phyloP scores from a whole-genome alignment of 2,329 filamentous ascomycete species.

The Pseudocercospora crystallina region DNA sequence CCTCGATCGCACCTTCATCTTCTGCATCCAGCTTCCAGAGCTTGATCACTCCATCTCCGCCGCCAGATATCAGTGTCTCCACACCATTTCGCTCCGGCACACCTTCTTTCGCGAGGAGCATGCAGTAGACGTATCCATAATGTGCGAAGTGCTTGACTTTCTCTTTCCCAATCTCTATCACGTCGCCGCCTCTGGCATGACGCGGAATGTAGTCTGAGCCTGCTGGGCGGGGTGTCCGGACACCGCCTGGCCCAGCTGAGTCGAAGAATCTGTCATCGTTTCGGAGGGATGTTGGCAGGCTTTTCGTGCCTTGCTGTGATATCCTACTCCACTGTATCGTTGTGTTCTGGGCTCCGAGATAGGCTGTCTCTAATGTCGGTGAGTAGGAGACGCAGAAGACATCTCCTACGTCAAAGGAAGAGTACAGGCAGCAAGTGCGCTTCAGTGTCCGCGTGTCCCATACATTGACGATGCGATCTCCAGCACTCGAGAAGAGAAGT shows the following conservation, averaged over 20 bases:
- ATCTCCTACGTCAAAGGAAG: conserved; percentile 90
- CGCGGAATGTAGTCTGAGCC: conserved; percentile 51
- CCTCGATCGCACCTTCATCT: conserved; percentile 62
- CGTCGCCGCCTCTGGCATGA: conserved; percentile 59
- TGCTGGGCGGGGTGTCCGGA: conserved; percentile 70
- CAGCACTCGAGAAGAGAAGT: conserved; percentile 86
- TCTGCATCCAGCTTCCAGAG: conserved; percentile 76
- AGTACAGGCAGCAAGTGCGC: conserved; percentile 85
- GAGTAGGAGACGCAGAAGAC: conserved; percentile 95
- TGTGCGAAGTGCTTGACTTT: conserved; percentile 88
- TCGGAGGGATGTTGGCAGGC: conserved; percentile 51
- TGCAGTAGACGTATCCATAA: conserved; percentile 93
- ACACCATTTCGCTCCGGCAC: conserved; percentile 67
- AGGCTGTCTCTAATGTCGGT: conserved; percentile 73
- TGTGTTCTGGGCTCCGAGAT: conserved; percentile 90
- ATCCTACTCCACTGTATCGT: conserved; percentile 85
- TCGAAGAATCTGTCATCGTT: conserved; percentile 91
- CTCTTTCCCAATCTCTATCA: conserved; percentile 77
- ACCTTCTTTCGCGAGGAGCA: conserved; percentile 78
- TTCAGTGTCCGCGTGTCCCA: conserved; percentile 79
- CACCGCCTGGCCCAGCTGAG: conserved; percentile 79
- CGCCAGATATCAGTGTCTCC: conserved; percentile 85
- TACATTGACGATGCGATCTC: conserved; percentile 90
- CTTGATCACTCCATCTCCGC: conserved; percentile 91
- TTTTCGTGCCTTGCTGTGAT: conserved; percentile 15